Evolutionary conservation across 306 rosid genomes (phyloP), one percentile per base, ranked within the genome.

Genomic region (Castanopsis chinensis): DNA sequence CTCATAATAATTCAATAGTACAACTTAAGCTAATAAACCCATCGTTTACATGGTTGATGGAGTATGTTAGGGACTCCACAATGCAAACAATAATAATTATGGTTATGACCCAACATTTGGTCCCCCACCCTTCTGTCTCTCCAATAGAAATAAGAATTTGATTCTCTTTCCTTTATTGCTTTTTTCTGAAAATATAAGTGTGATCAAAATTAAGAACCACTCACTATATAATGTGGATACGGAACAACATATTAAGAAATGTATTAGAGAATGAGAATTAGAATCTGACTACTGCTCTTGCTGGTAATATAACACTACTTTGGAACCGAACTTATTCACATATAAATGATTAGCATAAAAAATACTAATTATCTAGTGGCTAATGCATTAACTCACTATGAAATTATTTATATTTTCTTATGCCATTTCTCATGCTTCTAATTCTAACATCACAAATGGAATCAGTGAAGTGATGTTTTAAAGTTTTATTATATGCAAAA

Each of bases 301-400:
- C 79, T 76, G 79, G 37, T 45, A 37, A 37, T 45, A 37, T 67
- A 43, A 3, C 86, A 78, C 80, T 81, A 73, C 71, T 80, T 82
- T 79, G 79, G 83, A 83, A 88, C 83, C 78, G 90, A 89, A 89
- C 89, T 72, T 77, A 89, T 89, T 91, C 93, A 86, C 83, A 49
- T 56, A 41, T 33, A 43, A 45, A 56, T 35, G 45, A 75, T 80
- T 65, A 74, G 15, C 74, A 23, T 75, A 67, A 78, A 85, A 58
- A 74, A 49, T 15, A 65, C 6, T 32, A 65, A 33, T 65, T 17
- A 21, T 58, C 64, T 20, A 20, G 25, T 21, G 32, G 17, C 32
- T 20, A 4, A 59, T 59, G 5, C 65, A 59, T 20, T 23, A 59
- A 27, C 14, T 21, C 64, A 58, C 64, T 58, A 7, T 58, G 30